Evolutionary conservation across 129 eudicot genomes (phyloP).

Genomic region (sunflower (Helianthus annuus)): DNA sequence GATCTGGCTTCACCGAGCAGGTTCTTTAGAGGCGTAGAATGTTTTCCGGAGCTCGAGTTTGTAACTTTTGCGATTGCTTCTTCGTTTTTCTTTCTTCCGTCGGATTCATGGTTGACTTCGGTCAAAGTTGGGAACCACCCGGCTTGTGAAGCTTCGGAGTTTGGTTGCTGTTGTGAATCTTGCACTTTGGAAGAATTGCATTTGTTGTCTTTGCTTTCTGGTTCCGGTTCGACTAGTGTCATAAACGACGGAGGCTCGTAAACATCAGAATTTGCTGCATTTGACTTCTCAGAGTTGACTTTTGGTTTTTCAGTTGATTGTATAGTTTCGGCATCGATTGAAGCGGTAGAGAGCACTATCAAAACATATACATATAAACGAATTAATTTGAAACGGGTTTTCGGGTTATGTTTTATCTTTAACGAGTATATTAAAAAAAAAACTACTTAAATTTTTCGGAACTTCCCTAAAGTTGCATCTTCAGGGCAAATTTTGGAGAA

Average conservation of each 20-base stretch:
- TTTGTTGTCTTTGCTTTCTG: conserved; percentile 33
- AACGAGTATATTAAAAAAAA: background rate
- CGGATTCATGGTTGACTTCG: conserved; percentile 55
- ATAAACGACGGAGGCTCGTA: conserved; percentile 54
- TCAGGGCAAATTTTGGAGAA: too few relatives aligned
- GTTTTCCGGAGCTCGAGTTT: conserved; percentile 61
- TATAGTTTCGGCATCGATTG: conserved; percentile 38
- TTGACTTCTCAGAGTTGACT: conserved; percentile 32
- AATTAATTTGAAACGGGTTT: background rate
- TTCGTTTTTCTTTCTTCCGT: conserved; percentile 64
- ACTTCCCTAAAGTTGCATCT: background rate
- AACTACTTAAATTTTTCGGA: background rate
- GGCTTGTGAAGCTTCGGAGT: conserved; percentile 32
- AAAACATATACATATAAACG: conserved; percentile 28
- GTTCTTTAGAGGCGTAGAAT: conserved; percentile 54
- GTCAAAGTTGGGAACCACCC: conserved; percentile 37
- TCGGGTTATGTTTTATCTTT: background rate
- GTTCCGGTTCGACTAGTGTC: conserved; percentile 41
- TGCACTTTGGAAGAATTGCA: conserved; percentile 31
- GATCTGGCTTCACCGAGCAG: conserved; percentile 66
- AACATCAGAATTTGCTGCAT: conserved; percentile 36
- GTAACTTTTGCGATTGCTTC: conserved; percentile 72
- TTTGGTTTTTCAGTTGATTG: conserved; percentile 27
- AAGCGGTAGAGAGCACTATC: conserved; percentile 53
- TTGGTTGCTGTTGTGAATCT: conserved; percentile 33